A percentile compares a stretch with the other conserved stretches of the same genome.
Conservation (phyloP, 148 eudicot species). For the Rhododendron ferrugineum region DNA sequence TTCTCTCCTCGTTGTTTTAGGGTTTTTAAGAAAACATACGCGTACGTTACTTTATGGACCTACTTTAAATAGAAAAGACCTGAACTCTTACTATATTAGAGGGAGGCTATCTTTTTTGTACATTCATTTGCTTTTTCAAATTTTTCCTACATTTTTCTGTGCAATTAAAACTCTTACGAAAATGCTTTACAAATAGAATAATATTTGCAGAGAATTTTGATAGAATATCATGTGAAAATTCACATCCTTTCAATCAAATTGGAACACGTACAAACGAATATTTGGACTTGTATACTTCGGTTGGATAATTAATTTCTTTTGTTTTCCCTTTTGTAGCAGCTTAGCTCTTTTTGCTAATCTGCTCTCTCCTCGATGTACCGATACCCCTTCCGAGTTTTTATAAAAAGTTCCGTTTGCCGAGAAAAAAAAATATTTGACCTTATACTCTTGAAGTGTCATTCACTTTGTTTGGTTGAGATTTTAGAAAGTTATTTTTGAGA, state of each 20-base stretch:
- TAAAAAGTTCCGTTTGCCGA: too few relatives aligned
- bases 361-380: too few relatives aligned
- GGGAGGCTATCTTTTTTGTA: neutral
- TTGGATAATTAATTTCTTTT: too few relatives aligned
- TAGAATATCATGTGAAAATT: neutral
- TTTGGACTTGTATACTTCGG: too few relatives aligned
- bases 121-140: neutral
- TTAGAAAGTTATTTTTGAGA: too few relatives aligned
- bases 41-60: neutral
- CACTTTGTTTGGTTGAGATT: too few relatives aligned
- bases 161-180: neutral
- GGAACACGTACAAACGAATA: neutral
- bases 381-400: too few relatives aligned
- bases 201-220: neutral
- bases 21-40: neutral
- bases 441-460: too few relatives aligned
- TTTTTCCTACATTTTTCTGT: neutral
- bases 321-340: too few relatives aligned
- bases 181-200: too few relatives aligned
- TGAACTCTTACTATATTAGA: neutral
- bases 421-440: too few relatives aligned
- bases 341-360: too few relatives aligned
- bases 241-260: neutral
- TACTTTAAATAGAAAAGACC: neutral
- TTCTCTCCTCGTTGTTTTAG: neutral